phyloP scores from a whole-genome alignment of 2,329 filamentous ascomycete genomes.

The Apiospora arundinis region DNA sequence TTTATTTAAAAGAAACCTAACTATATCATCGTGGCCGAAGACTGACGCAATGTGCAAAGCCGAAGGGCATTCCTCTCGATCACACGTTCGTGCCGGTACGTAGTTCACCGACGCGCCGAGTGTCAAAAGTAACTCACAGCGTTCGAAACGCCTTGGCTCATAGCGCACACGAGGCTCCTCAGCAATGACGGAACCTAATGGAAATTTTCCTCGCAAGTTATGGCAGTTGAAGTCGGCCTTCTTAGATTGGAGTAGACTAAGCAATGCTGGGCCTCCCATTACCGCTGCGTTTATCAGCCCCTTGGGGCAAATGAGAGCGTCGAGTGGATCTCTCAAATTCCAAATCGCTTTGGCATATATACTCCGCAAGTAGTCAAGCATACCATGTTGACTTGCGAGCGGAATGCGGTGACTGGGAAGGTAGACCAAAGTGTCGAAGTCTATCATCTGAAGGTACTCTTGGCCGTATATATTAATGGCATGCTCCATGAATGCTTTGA shows the following conservation, averaged over 20 bases:
- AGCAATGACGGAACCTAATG: background rate
- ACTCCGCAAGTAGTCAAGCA: background rate
- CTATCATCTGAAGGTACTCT: background rate
- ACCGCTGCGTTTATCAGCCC: background rate
- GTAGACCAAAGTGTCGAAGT: background rate
- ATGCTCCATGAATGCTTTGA: background rate
- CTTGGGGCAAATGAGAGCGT: background rate
- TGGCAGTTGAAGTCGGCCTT: constrained; percentile 4
- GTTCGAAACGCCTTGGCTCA: too few species aligned
- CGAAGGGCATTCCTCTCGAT: background rate
- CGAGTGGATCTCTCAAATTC: background rate
- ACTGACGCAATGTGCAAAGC: background rate
- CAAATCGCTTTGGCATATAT: background rate
- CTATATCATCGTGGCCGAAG: accelerated
- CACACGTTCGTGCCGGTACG: background rate
- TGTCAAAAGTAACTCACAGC: background rate
- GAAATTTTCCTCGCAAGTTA: background rate
- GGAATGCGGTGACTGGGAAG: background rate
- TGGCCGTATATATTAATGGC: background rate
- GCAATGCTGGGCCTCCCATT: background rate
- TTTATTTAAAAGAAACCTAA: accelerated
- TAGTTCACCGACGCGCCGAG: background rate
- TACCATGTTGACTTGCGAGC: background rate
- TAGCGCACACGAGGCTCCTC: too few species aligned
- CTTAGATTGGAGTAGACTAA: background rate